Conservation (phyloP, 345 rosid genomes). For the Orychophragmus violaceus region DNA sequence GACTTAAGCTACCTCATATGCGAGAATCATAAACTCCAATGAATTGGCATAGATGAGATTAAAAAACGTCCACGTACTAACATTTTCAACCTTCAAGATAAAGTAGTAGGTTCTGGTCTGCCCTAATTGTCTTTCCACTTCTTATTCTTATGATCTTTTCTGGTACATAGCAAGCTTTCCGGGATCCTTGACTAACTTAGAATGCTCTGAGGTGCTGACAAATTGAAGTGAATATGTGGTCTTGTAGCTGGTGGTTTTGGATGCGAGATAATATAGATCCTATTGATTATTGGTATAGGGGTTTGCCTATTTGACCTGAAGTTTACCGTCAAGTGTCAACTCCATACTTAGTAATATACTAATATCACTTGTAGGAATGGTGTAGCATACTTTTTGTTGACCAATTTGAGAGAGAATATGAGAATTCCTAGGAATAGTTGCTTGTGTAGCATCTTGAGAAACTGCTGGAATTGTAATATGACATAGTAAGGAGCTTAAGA, state of each 20-base stretch:
- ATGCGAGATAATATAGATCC: conserved; percentile 1
- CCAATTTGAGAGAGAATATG: background rate
- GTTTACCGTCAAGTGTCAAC: background rate
- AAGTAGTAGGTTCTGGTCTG: conserved; percentile 12
- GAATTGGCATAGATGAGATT: background rate
- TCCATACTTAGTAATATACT: background rate
- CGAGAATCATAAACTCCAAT: background rate
- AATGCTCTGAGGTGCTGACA: background rate
- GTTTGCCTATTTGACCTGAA: background rate
- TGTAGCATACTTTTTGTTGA: background rate
- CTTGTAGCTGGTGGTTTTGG: conserved; percentile 8
- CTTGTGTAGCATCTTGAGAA: background rate
- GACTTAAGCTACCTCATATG: background rate
- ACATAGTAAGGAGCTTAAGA: background rate
- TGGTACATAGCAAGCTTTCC: conserved; percentile 1
- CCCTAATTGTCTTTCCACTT: background rate
- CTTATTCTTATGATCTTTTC: background rate
- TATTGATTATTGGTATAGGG: background rate
- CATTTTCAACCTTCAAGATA: background rate
- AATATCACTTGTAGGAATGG: background rate
- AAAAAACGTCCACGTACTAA: background rate
- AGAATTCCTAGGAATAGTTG: background rate
- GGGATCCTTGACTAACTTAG: background rate
- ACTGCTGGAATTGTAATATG: background rate
- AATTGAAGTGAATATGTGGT: background rate